phyloP scores from a whole-genome alignment of 148 eudicot species.

The Vaccinium myrtillus region DNA sequence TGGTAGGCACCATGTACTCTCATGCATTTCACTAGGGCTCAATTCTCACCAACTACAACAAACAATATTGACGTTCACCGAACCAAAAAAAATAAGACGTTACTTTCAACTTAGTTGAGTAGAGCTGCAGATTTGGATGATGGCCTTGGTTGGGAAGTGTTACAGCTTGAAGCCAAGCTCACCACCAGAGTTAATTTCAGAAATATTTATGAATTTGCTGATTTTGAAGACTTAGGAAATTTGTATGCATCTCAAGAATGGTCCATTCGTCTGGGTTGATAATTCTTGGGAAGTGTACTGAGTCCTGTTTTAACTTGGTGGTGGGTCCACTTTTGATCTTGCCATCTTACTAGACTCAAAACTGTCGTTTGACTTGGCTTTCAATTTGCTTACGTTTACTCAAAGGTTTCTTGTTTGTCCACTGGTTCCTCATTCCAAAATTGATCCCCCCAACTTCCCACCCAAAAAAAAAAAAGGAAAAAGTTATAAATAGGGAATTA shows the following conservation, averaged over 20 bases:
- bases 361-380: neutral
- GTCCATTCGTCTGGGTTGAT: neutral
- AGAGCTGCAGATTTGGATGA: neutral
- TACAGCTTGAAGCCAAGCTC: neutral
- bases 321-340: slow-evolving; percentile 2
- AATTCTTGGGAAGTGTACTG: neutral
- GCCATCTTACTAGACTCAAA: neutral
- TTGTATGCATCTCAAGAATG: neutral
- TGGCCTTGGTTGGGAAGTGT: slow-evolving; percentile 3
- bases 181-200: neutral
- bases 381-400: slow-evolving; percentile 6
- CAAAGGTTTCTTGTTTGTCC: neutral
- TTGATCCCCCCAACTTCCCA: neutral
- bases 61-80: too few species aligned
- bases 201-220: neutral
- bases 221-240: slow-evolving; percentile 5
- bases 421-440: neutral
- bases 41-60: too few species aligned
- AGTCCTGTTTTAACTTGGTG: neutral
- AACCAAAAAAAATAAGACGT: too few species aligned
- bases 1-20: too few species aligned
- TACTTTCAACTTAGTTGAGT: slow-evolving; percentile 2
- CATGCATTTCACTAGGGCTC: too few species aligned
- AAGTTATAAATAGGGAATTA: neutral
- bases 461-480: too few species aligned